Base-by-base conservation (phyloP, 352 stramenopile species). In the Globisporangium nagaii region DNA sequence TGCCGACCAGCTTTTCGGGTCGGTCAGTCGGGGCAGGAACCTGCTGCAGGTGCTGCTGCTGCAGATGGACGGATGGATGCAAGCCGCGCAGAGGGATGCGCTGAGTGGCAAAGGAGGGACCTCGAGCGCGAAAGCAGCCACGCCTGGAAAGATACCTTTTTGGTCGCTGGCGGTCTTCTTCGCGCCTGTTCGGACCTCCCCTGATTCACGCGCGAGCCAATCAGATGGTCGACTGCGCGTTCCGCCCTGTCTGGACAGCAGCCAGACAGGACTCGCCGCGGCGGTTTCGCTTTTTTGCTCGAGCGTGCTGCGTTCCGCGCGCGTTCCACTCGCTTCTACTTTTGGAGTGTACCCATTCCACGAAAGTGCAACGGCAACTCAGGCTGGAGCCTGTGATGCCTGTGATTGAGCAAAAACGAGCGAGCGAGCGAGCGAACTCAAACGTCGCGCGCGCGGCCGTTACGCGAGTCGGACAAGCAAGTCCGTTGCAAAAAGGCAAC, bases 301-400 rank as follows among this genome's bases (percentile, higher is more conserved):
- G 19, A 25, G 37, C 6, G 11, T 12, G 28, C 31, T 50, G 11
- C 22, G 42, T 60, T 60, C 53, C 34, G 53, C 32, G 42, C 53
- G 32, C 27, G 40, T 57, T 57, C 51, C 11, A 1, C 12, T 3
- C 20, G 49, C 31, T 39, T 48, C 50, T 17, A 42, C 13, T 30
- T 19, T 8, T 20, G 12, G 47, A 48, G 24, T 49, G 43, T 49
- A 49, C 43, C 43, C 43, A 49, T 49, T 36, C 27, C 25, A 30
- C 43, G 17, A 36, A 22, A 25, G 7, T 42, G 12, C 41, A 39
- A 17, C 34, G 8, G 25, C 41, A 34, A 49, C 43, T 49, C 43
- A 49, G 43, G 20, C 32, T 34, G 27, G 7, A n/a, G 32, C n/a
- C 12, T n/a, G 32, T 22, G 19, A 4, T 20, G 6, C 17, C n/a